These are phyloP conservation scores for Paramecium pentaurelia DNA, from an alignment of 73 alveolate genomes.

Conservation along the genomic window DNA sequence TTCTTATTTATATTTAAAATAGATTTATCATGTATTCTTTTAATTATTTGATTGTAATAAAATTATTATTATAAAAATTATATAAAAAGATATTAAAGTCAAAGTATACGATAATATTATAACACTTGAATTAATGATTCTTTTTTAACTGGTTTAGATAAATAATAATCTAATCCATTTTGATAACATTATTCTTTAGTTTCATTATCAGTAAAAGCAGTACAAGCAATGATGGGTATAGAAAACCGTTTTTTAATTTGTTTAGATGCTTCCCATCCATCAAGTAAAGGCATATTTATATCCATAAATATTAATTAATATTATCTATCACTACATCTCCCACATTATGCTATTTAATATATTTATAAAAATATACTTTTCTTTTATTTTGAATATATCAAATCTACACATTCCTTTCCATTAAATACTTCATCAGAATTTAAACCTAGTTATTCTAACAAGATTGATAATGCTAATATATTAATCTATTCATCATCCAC, in stretches of 20 bases:
- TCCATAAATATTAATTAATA: constrained; percentile 37
- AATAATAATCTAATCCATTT: constrained; percentile 31
- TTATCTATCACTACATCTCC: background rate
- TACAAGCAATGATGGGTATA: background rate
- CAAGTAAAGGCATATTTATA: constrained; percentile 35
- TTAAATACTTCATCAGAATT: constrained; percentile 1
- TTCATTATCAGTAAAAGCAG: constrained; percentile 43
- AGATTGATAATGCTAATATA: background rate
- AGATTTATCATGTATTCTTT: background rate
- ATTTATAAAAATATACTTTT: background rate
- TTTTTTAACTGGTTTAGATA: constrained; percentile 19
- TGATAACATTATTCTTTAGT: constrained; percentile 10
- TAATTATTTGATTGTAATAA: background rate
- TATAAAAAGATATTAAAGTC: background rate
- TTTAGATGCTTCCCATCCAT: constrained; percentile 36
- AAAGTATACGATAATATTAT: background rate
- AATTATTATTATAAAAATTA: background rate
- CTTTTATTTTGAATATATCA: background rate
- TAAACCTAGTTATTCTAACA: background rate
- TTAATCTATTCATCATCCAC: constrained; percentile 48
- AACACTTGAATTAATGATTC: background rate
- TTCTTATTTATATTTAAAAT: background rate
- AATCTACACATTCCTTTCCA: constrained; percentile 42
- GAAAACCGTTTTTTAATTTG: background rate
- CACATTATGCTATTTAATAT: background rate